A percentile compares a stretch with the other conserved stretches of the same genome.
These are phyloP conservation scores for thale cress (Arabidopsis thaliana) DNA, from an alignment of 345 rosid species.

Conservation along the genomic window DNA sequence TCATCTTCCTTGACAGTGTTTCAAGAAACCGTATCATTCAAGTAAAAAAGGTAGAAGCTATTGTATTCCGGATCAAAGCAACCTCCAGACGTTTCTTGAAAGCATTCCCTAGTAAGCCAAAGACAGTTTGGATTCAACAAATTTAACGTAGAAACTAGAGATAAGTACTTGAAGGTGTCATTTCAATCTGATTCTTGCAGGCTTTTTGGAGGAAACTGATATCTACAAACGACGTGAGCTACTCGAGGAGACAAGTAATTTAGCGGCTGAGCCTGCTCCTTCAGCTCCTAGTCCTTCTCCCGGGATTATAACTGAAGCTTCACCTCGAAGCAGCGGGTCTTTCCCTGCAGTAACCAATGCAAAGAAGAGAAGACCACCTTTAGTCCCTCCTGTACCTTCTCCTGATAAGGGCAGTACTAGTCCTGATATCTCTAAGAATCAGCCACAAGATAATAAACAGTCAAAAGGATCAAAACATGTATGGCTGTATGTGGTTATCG, in stretches of 20 bases:
- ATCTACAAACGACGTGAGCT: slow-evolving; percentile 62
- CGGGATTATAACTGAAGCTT: slow-evolving; percentile 54
- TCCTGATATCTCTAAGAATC: slow-evolving; percentile 19
- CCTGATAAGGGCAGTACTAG: slow-evolving; percentile 23
- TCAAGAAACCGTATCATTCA: slow-evolving; percentile 58
- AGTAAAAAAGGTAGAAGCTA: slow-evolving; percentile 48
- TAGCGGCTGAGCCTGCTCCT: slow-evolving; percentile 59
- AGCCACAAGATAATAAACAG: slow-evolving; percentile 27
- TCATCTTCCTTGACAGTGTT: slow-evolving; percentile 48
- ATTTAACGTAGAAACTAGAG: neutral
- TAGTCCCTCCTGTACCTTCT: slow-evolving; percentile 35
- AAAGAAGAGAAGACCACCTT: slow-evolving; percentile 45
- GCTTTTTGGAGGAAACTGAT: slow-evolving; percentile 41
- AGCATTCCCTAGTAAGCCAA: slow-evolving; percentile 44
- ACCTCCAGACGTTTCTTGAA: slow-evolving; percentile 49
- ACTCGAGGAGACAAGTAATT: slow-evolving; percentile 62
- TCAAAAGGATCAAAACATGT: slow-evolving; percentile 44
- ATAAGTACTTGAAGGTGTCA: slow-evolving; percentile 4
- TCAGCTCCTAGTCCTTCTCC: slow-evolving; percentile 42
- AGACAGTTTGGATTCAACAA: neutral
- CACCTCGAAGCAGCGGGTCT: slow-evolving; percentile 75
- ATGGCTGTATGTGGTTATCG: slow-evolving; percentile 58
- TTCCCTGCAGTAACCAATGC: slow-evolving; percentile 75
- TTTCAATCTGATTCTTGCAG: slow-evolving; percentile 12
- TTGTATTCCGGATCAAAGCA: slow-evolving; percentile 49